phyloP scores from a whole-genome alignment of 2,329 filamentous ascomycete genomes.

The Aspergillus jensenii region DNA sequence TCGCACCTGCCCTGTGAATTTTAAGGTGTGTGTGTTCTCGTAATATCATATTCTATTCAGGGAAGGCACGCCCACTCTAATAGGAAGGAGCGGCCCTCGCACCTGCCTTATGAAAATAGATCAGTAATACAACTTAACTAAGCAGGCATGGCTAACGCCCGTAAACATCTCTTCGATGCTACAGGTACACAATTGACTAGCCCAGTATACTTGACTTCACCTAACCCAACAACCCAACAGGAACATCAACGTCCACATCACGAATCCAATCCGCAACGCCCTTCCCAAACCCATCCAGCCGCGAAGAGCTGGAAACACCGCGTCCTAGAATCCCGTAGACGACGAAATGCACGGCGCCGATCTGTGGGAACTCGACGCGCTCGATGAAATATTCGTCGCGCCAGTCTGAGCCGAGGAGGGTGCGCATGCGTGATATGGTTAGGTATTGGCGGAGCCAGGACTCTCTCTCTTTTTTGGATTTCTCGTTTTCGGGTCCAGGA shows the following conservation, averaged over 20 bases:
- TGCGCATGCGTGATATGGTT: constrained; percentile 37
- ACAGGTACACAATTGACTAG: no score
- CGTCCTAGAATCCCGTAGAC: constrained; percentile 48
- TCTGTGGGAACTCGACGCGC: constrained; percentile 48
- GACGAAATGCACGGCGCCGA: constrained; percentile 53
- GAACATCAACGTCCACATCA: constrained; percentile 45
- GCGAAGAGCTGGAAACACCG: constrained; percentile 50
- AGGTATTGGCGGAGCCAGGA: constrained; percentile 44
- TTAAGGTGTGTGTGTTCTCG: neutral
- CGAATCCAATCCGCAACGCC: constrained; percentile 54
- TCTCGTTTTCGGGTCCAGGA: neutral
- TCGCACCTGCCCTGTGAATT: neutral
- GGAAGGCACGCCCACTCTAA: neutral
- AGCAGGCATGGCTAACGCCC: no score
- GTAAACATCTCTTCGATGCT: no score
- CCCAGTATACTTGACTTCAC: no score
- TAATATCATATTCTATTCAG: neutral
- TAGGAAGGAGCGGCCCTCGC: neutral
- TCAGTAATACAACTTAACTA: no score
- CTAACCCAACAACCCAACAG: constrained; percentile 10
- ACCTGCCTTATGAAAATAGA: neutral
- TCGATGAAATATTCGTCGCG: constrained; percentile 44
- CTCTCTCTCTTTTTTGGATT: neutral
- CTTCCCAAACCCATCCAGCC: constrained; percentile 53
- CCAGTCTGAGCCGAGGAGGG: constrained; percentile 48